These are phyloP conservation scores for Apodospora peruviana DNA, from an alignment of 495 filamentous ascomycete genomes.

Conservation along the genomic window DNA sequence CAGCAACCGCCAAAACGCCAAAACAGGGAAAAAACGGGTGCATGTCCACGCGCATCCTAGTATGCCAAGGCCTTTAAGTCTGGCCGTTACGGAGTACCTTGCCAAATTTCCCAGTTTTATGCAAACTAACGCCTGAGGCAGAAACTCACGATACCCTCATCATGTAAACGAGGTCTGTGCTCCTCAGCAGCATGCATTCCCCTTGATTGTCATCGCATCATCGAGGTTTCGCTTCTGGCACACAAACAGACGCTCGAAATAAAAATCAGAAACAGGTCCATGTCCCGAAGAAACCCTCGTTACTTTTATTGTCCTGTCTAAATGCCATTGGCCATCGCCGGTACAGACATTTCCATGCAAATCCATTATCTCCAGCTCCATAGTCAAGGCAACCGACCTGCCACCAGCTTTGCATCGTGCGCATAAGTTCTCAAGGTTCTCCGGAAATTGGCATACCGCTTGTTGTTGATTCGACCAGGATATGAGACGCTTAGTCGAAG, in stretches of 20 bases:
- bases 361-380: conserved; percentile 14
- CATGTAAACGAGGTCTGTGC: no score
- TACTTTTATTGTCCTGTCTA: conserved; percentile 23
- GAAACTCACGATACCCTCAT: no score
- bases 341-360: conserved; percentile 8
- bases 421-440: conserved; percentile 13
- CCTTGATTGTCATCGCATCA: no score
- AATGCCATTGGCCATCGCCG: conserved; percentile 6
- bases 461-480: conserved; percentile 3
- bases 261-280: conserved; percentile 1
- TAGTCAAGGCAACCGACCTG: conserved; percentile 8
- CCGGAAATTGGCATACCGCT: conserved; percentile 24
- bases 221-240: no score
- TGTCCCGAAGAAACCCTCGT: no score
- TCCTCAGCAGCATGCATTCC: no score
- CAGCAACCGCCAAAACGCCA: conserved; percentile 17
- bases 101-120: neutral
- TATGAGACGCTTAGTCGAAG: conserved; percentile 69
- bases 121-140: no score
- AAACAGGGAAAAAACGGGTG: neutral
- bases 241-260: no score
- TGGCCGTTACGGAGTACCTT: no score
- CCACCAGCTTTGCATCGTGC: conserved; percentile 7
- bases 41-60: neutral
- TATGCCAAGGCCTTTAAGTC: neutral